A percentile compares a stretch with the other conserved stretches of the same genome.
phyloP scores from a whole-genome alignment of 768 basidiomycete species.

The Gymnopilus dilepis region DNA sequence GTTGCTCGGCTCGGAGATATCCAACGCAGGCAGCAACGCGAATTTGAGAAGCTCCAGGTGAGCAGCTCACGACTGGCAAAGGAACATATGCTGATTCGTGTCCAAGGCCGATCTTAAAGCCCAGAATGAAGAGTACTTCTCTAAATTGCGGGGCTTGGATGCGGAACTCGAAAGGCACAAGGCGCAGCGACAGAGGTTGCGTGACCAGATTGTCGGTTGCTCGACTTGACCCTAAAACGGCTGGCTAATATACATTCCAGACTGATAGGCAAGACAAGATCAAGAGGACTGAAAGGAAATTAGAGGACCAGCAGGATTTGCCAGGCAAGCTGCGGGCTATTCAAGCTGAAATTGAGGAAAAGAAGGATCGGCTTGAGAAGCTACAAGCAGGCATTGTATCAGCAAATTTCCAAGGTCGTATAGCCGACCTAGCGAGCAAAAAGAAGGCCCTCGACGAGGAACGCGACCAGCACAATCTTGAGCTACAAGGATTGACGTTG shows the following conservation, averaged over 20 bases:
- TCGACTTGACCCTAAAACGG: neutral
- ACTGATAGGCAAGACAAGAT: slow-evolving; percentile 58
- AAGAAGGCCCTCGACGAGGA: slow-evolving; percentile 68
- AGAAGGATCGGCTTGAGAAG: slow-evolving; percentile 62
- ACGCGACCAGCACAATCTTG: slow-evolving; percentile 70
- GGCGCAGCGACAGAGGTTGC: slow-evolving; percentile 54
- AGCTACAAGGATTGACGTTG: slow-evolving; percentile 70
- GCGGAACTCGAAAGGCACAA: slow-evolving; percentile 59
- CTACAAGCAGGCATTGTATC: slow-evolving; percentile 60
- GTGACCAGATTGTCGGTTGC: slow-evolving; percentile 60
- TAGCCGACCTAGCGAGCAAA: slow-evolving; percentile 58
- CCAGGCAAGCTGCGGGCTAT: slow-evolving; percentile 58
- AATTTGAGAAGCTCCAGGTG: slow-evolving; percentile 75
- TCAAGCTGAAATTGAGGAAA: slow-evolving; percentile 72
- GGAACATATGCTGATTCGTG: neutral
- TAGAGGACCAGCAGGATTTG: slow-evolving; percentile 62
- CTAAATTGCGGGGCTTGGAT: slow-evolving; percentile 59
- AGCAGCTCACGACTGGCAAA: slow-evolving; percentile 6
- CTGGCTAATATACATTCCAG: slow-evolving; percentile 35
- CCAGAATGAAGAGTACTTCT: slow-evolving; percentile 70
- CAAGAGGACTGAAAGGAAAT: slow-evolving; percentile 51
- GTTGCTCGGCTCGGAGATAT: slow-evolving; percentile 66
- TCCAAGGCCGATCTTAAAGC: slow-evolving; percentile 55
- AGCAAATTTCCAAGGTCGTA: slow-evolving; percentile 67
- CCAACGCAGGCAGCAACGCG: slow-evolving; percentile 62